phyloP scores from a whole-genome alignment of 306 rosid genomes.

The Alnus glutinosa region DNA sequence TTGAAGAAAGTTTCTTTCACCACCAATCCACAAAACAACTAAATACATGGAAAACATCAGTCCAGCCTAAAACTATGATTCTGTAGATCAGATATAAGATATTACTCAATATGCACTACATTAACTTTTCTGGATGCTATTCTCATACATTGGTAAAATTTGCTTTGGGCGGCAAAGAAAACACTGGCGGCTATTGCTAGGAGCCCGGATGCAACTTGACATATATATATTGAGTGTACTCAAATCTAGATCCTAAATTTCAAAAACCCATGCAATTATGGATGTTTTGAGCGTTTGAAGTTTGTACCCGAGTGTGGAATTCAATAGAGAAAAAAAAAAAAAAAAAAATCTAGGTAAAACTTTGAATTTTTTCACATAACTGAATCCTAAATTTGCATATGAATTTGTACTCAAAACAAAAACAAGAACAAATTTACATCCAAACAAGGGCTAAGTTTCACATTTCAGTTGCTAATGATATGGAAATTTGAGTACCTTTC shows the following conservation, averaged over 20 bases:
- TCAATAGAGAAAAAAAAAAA: too few relatives aligned
- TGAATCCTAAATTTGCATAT: too few relatives aligned
- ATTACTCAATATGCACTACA: not conserved
- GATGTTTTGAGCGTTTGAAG: too few relatives aligned
- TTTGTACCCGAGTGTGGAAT: too few relatives aligned
- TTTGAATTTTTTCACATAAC: too few relatives aligned
- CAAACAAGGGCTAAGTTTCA: not conserved
- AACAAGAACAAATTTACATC: too few relatives aligned
- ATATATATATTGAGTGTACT: not conserved
- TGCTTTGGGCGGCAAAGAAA: not conserved
- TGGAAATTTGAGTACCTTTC: not conserved
- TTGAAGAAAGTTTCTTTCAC: constrained; percentile 15
- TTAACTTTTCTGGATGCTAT: not conserved
- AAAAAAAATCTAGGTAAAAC: too few relatives aligned
- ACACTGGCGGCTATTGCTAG: not conserved
- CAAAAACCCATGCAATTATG: too few relatives aligned
- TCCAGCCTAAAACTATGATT: not conserved
- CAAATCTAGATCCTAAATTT: too few relatives aligned
- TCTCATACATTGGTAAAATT: not conserved
- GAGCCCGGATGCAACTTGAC: too few relatives aligned
- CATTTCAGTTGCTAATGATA: not conserved
- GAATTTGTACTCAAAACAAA: too few relatives aligned
- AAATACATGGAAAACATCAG: not conserved
- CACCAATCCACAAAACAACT: not conserved
- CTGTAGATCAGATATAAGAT: not conserved